Conservation (phyloP, 257 asterid genomes). For the Fraxinus quadrangulata region DNA sequence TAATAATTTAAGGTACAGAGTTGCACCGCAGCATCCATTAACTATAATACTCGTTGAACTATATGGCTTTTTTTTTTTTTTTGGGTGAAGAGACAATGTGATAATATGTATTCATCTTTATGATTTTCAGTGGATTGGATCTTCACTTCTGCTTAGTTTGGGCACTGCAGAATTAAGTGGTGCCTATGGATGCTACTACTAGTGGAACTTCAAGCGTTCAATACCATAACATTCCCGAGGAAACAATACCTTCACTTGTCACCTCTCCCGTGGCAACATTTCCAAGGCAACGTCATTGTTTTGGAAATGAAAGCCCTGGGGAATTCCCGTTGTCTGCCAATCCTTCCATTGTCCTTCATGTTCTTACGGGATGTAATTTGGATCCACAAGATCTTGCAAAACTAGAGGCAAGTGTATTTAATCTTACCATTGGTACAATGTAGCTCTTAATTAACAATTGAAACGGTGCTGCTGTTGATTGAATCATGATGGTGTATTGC, state of each 20-base stretch:
- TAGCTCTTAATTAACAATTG: conserved; percentile 29
- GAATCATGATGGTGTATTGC: conserved; percentile 41
- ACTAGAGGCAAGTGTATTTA: conserved; percentile 83
- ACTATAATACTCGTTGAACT: background rate
- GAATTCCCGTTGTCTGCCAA: conserved; percentile 95
- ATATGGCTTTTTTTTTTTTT: no score
- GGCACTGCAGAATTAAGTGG: conserved; percentile 73
- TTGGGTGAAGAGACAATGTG: conserved; percentile 18
- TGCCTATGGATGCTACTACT: conserved; percentile 96
- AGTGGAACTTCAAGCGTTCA: conserved; percentile 78
- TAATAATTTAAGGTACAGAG: conserved; percentile 27
- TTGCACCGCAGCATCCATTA: background rate
- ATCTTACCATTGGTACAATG: conserved; percentile 3
- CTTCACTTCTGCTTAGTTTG: conserved; percentile 33
- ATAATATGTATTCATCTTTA: conserved; percentile 18
- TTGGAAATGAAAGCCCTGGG: conserved; percentile 78
- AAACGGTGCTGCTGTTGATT: conserved; percentile 79
- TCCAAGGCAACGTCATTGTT: conserved; percentile 79
- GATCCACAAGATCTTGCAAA: conserved; percentile 93
- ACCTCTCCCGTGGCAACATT: conserved; percentile 48
- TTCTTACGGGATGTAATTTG: conserved; percentile 80
- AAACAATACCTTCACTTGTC: conserved; percentile 53
- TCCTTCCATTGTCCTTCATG: conserved; percentile 92
- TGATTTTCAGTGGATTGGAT: conserved; percentile 35
- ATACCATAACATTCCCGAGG: conserved; percentile 67